A percentile compares a stretch with the other conserved stretches of the same genome.
Evolutionary conservation across 257 asterid species (phyloP).

Genomic region (Parsonsia alboflavescens): DNA sequence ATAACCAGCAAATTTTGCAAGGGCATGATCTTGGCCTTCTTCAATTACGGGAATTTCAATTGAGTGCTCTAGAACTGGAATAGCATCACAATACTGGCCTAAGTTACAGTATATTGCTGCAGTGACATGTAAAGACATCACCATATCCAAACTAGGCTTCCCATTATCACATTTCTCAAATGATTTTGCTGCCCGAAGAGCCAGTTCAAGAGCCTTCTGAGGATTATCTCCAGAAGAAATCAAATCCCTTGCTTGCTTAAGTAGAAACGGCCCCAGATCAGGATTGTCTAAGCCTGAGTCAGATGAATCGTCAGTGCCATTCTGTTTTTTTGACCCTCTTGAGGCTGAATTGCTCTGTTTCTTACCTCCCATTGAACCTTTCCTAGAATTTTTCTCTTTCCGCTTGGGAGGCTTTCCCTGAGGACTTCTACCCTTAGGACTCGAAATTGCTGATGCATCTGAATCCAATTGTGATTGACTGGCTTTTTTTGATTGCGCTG

Average conservation of each 20-base stretch:
- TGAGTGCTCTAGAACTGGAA: slow-evolving; percentile 65
- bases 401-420: slow-evolving; percentile 34
- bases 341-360: slow-evolving; percentile 32
- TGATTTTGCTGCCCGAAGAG: slow-evolving; percentile 71
- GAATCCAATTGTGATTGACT: slow-evolving; percentile 37
- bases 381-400: slow-evolving; percentile 34
- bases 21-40: slow-evolving; percentile 84
- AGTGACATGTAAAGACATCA: slow-evolving; percentile 82
- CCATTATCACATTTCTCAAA: slow-evolving; percentile 73
- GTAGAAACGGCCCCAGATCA: slow-evolving; percentile 82
- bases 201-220: slow-evolving; percentile 68
- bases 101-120: slow-evolving; percentile 80
- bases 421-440: slow-evolving; percentile 46
- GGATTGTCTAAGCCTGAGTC: slow-evolving; percentile 59
- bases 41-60: slow-evolving; percentile 67
- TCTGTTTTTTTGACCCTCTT: slow-evolving; percentile 38
- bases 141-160: slow-evolving; percentile 66
- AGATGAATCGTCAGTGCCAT: slow-evolving; percentile 42
- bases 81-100: slow-evolving; percentile 73
- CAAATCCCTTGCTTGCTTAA: slow-evolving; percentile 84
- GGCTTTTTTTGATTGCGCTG: slow-evolving; percentile 40
- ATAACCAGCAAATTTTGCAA: slow-evolving; percentile 89
- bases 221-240: slow-evolving; percentile 84
- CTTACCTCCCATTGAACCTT: slow-evolving; percentile 36
- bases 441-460: slow-evolving; percentile 43